Evolutionary conservation across 2,329 filamentous ascomycete genomes (phyloP).

Genomic region (Sporothrix phasma): DNA sequence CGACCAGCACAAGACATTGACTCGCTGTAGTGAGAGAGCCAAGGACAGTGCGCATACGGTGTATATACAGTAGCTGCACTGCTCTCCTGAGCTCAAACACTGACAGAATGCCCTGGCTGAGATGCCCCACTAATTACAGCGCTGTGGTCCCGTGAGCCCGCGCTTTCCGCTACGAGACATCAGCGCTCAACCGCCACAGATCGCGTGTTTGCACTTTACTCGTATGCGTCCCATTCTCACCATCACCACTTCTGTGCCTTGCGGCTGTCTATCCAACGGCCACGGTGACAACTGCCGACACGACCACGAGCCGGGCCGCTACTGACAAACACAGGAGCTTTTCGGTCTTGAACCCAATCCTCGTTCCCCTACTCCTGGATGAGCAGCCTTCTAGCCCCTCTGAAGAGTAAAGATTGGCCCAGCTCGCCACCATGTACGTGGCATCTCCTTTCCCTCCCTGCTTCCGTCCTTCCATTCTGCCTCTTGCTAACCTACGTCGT

Average conservation of each 20-base stretch:
- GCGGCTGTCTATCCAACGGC: not conserved
- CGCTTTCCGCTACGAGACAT: slow-evolving; percentile 15
- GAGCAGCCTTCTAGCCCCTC: not conserved
- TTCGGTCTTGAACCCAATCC: not conserved
- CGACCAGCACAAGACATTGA: too few relatives aligned
- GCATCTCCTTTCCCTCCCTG: not conserved
- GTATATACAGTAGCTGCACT: not conserved
- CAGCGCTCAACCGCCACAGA: slow-evolving; percentile 1
- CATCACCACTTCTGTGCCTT: not conserved
- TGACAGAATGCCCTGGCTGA: not conserved
- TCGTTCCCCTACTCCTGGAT: not conserved
- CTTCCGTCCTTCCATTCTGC: not conserved
- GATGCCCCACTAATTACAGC: not conserved
- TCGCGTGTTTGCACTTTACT: not conserved
- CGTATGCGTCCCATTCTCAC: not conserved
- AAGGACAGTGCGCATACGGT: not conserved
- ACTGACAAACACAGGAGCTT: not conserved
- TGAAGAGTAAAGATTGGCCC: not conserved
- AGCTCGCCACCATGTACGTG: not conserved
- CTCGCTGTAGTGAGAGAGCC: too few relatives aligned
- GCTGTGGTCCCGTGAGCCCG: slow-evolving; percentile 17
- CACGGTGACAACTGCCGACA: not conserved
- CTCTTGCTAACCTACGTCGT: not conserved
- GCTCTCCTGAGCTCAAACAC: too few relatives aligned
- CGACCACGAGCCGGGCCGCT: not conserved